Evolutionary conservation across 441 rosid species (phyloP).

Genomic region (Daphne laureola): DNA sequence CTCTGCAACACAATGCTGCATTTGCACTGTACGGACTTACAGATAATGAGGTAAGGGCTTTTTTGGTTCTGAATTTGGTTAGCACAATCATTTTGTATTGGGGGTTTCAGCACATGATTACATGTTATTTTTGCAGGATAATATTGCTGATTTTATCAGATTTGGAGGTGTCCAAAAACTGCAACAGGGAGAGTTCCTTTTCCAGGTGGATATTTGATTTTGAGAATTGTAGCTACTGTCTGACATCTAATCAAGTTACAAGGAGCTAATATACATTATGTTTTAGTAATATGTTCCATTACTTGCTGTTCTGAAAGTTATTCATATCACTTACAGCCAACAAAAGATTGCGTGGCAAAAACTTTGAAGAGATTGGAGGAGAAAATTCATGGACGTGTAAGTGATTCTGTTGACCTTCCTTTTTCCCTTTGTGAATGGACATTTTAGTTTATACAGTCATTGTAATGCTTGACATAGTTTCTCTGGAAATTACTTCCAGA

Average conservation of each 20-base stretch:
- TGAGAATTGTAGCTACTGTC: constrained; percentile 2
- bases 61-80: not conserved
- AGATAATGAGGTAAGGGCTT: constrained; percentile 46
- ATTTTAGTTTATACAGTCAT: not conserved
- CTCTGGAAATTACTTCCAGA: no score
- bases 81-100: no score
- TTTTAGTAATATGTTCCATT: no score
- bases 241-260: no score
- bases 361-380: constrained; percentile 61
- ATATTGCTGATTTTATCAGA: constrained; percentile 42
- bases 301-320: no score
- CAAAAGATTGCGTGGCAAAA: constrained; percentile 60
- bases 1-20: constrained; percentile 71
- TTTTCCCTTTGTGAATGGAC: not conserved
- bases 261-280: no score
- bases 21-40: constrained; percentile 65
- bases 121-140: constrained; percentile 35
- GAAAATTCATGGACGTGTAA: constrained; percentile 53
- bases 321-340: constrained; percentile 30
- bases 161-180: constrained; percentile 50
- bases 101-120: not conserved
- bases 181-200: constrained; percentile 44
- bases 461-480: not conserved
- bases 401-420: constrained; percentile 15
- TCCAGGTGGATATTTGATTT: constrained; percentile 33